Percentiles rank a stretch among this genome's conserved stretches.
Conservation (phyloP, 768 basidiomycete species). For the Leucosporidium creatinivorum region DNA sequence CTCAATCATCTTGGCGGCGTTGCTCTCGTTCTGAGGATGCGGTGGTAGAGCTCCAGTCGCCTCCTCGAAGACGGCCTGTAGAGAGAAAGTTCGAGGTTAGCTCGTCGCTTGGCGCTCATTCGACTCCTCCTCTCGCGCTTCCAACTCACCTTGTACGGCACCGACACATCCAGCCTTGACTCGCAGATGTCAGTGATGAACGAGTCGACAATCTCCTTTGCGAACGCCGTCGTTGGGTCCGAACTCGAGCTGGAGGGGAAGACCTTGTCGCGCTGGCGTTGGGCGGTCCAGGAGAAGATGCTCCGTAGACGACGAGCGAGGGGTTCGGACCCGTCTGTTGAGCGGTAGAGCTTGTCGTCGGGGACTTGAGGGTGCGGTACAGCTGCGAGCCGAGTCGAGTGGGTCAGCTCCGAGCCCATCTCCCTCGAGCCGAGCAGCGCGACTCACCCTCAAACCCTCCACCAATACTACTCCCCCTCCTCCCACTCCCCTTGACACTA, state of each 20-base stretch:
- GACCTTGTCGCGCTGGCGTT: slow-evolving; percentile 16
- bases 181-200: slow-evolving; percentile 22
- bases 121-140: neutral
- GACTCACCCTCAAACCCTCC: slow-evolving; percentile 16
- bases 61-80: neutral
- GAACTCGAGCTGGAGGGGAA: neutral
- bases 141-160: slow-evolving; percentile 16
- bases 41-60: slow-evolving; percentile 8
- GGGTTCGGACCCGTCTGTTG: slow-evolving; percentile 21
- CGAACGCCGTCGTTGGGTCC: neutral
- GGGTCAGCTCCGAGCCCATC: neutral
- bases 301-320: slow-evolving; percentile 16
- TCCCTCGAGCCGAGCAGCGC: neutral
- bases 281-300: slow-evolving; percentile 28
- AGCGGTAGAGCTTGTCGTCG: slow-evolving; percentile 27
- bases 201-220: slow-evolving; percentile 17
- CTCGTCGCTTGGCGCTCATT: neutral
- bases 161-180: slow-evolving; percentile 17
- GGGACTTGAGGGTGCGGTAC: slow-evolving; percentile 25
- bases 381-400: neutral
- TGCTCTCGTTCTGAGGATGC: slow-evolving; percentile 28
- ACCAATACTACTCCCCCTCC: slow-evolving; percentile 25
- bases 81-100: neutral
- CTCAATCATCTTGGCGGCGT: slow-evolving; percentile 13
- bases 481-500: slow-evolving; percentile 17